Evolutionary conservation across 2,329 filamentous ascomycete genomes (phyloP).

Genomic region (Epichloe festucae): DNA sequence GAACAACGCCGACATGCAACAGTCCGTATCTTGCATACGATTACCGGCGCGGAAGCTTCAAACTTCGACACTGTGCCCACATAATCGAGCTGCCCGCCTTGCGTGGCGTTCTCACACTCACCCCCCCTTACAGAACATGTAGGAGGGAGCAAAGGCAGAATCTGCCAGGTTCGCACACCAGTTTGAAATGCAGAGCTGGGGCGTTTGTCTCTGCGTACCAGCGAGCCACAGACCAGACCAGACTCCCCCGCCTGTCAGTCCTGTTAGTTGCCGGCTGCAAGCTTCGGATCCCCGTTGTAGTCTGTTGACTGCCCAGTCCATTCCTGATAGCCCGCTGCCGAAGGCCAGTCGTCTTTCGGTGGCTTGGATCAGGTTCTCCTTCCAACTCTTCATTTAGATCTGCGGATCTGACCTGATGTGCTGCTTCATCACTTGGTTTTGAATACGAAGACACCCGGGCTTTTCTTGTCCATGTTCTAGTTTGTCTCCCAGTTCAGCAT

Average conservation of each 20-base stretch:
- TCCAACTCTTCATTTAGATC: not conserved
- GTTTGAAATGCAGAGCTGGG: conserved; percentile 6
- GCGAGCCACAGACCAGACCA: not conserved
- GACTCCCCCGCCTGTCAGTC: conserved; percentile 3
- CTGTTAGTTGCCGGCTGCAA: not conserved
- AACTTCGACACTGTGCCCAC: not conserved
- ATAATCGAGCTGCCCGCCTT: conserved; percentile 1
- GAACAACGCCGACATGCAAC: not conserved
- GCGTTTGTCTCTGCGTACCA: conserved; percentile 3
- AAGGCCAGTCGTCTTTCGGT: conserved; percentile 1
- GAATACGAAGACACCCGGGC: not conserved
- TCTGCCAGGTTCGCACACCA: not conserved
- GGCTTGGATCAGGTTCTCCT: not conserved
- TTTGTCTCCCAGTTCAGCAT: not conserved
- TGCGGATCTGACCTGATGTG: not conserved
- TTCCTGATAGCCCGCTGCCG: not conserved
- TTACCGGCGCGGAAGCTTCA: not conserved
- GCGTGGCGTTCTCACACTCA: conserved; percentile 2
- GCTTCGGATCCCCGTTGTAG: not conserved
- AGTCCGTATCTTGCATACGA: not conserved
- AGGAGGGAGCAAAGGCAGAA: not conserved
- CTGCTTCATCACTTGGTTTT: not conserved
- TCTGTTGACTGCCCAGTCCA: not conserved
- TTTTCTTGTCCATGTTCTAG: not conserved
- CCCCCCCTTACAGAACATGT: not conserved